Base-by-base conservation (phyloP, 2,329 filamentous ascomycete species). In the Simplicillium aogashimaense region DNA sequence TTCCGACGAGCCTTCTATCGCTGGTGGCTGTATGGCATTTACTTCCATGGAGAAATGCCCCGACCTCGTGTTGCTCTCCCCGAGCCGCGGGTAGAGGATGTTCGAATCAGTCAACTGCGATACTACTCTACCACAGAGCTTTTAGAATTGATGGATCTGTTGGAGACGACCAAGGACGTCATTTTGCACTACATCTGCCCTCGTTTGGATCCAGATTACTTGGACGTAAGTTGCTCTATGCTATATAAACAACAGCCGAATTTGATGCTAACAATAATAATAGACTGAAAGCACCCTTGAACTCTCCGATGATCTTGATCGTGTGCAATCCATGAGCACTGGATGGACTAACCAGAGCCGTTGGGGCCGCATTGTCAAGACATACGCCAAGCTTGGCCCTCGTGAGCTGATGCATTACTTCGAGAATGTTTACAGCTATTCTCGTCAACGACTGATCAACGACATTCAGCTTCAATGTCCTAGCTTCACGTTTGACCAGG, bases 1-100 rank as follows among this genome's bases (percentile, higher is more conserved):
- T 60, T 75, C 38, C 65, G 73, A 5, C 61, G 63, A 44, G 72
- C 69, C 1, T 52, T 76, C 25, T 73, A 72, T 38, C 56, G 61
- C 28, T 77, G 72, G 72, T 74, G 72, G 70, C 58, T 72, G 4
- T 76, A 70, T 45, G 61, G 69, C 7, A 62, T 64, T 29, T 67
- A 71, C 44, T 75, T 75, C 43, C 71, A 76, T 36, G 64, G 65
- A 10, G 63, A 64, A 28, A 54, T 57, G 29, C 61, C 57, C 9
- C 53, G 58, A 18, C 63, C 63, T 4, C 56, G 58, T 8, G 41
- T 55, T 32, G 61, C 60, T 2, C 54, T 61, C 35, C 63, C 63
- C 0, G 60, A 63, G 43, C 58, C 62, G 10, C 57, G 53, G 18
- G 61, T 61, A 8, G 59, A 67, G 35, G 60, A 66, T 37, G 47